Percentiles rank a stretch among this genome's conserved stretches.
Evolutionary conservation across 2,329 filamentous ascomycete species (phyloP).

Genomic region (Didymosphaeria variabile): DNA sequence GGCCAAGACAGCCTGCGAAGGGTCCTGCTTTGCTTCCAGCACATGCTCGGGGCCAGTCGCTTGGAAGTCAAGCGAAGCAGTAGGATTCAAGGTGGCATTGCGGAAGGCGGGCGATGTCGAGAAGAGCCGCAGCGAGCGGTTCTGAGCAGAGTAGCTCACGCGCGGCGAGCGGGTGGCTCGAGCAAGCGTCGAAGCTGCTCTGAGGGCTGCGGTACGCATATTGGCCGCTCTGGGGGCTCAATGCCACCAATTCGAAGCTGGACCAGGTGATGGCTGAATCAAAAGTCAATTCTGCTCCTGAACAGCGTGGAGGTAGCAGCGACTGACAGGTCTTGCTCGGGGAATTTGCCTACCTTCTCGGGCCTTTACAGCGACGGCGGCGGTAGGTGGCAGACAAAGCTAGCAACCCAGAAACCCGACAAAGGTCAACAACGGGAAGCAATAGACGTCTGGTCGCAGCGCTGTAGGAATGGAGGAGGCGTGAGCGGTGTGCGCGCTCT

Average conservation of each 20-base stretch:
- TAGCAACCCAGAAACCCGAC: conserved; percentile 5
- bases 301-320: background rate
- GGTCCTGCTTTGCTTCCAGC: conserved; percentile 37
- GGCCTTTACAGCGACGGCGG: conserved; percentile 1
- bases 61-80: conserved; percentile 34
- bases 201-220: conserved; percentile 45
- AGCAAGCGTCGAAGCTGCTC: conserved; percentile 41
- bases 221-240: conserved; percentile 21
- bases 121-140: conserved; percentile 27
- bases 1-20: conserved; percentile 28
- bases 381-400: background rate
- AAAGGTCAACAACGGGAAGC: conserved; percentile 6
- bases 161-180: conserved; percentile 36
- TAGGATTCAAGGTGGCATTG: conserved; percentile 25
- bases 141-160: conserved; percentile 31
- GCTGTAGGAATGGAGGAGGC: background rate
- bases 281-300: conserved; percentile 6
- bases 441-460: background rate
- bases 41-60: conserved; percentile 40
- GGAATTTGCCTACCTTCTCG: background rate
- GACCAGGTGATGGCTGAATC: conserved; percentile 1
- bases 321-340: background rate
- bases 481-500: conserved; percentile 9
- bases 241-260: conserved; percentile 12
- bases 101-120: conserved; percentile 26